Conservation (phyloP, 2,329 filamentous ascomycete genomes). For the Sporothrix euskadiensis region DNA sequence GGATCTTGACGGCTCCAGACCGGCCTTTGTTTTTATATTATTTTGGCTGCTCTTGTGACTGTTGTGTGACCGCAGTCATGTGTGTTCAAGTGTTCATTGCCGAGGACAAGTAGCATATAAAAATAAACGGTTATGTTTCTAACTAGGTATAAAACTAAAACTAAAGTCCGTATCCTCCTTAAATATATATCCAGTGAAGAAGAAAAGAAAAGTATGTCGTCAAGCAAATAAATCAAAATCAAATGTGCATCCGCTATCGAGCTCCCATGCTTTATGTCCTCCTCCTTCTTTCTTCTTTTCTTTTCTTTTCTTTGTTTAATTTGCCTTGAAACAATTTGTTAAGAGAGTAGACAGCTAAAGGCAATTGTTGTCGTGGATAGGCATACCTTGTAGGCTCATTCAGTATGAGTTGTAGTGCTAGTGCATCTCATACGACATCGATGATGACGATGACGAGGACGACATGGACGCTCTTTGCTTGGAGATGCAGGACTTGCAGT, state of each 20-base stretch:
- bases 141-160: neutral
- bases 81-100: neutral
- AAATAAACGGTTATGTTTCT: neutral
- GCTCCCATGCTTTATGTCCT: neutral
- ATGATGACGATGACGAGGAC: neutral
- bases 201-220: neutral
- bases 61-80: neutral
- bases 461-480: conserved; percentile 3
- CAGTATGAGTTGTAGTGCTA: neutral
- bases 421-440: neutral
- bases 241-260: neutral
- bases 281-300: neutral
- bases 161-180: neutral
- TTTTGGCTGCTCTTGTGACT: neutral
- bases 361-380: too few relatives aligned
- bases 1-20: neutral
- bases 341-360: neutral
- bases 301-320: neutral
- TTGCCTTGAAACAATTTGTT: neutral
- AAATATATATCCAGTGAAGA: neutral
- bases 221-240: neutral
- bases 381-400: conserved; percentile 1
- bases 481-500: conserved; percentile 46
- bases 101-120: neutral
- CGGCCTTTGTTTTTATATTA: neutral